Base-by-base conservation (phyloP, 192 early-diverging fungal genomes). In the Chytriomyces sp. region DNA sequence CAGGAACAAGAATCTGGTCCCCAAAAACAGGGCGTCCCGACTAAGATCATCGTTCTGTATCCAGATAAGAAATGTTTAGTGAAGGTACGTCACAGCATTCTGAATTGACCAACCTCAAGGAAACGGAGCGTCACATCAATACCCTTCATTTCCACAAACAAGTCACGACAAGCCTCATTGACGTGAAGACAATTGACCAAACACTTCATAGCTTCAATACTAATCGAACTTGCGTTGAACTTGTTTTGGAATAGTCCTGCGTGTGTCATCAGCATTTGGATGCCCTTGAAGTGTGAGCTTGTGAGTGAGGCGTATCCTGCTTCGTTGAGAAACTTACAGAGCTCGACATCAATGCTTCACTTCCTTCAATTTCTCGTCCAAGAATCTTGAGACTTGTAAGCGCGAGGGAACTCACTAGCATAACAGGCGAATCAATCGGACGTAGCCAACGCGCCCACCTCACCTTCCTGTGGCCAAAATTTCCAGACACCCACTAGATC, bases 1-100 rank as follows among this genome's bases (percentile, higher is more conserved):
- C 33, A 93, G 70, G 73, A 92, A 92, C 8, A 92, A 75, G 57
- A 93, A 84, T 49, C 91, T 81, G 41, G 81, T 75, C 5, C 82
- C 69, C 28, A 92, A 75, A 72, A 92, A 92, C 60, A 84, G 82
- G 14, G 82, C 76, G 39, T 89, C 85, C 5, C 78, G 62, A 19
- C 81, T 81, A 5, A 85, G 44, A 5, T 72, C 39, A 19, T 76
- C 39, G 39, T 59, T 52, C 77, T 80, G 56, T 28, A 25, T 7
- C n/a, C 32, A 37, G 28, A 7, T 0, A 31, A 56, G 28, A 8
- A 14, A 30, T 49, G 22, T 41, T 38, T 52, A 22, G 6, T 4
- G 33, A 63, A 33, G 0, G 14, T 5, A 25, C 26, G 32, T 32
- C 22, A 52, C 14, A 34, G 31, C 67, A 36, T 25, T 6, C 26